Base-by-base conservation (phyloP, 768 basidiomycete species). In the Leccinum sublutescens region DNA sequence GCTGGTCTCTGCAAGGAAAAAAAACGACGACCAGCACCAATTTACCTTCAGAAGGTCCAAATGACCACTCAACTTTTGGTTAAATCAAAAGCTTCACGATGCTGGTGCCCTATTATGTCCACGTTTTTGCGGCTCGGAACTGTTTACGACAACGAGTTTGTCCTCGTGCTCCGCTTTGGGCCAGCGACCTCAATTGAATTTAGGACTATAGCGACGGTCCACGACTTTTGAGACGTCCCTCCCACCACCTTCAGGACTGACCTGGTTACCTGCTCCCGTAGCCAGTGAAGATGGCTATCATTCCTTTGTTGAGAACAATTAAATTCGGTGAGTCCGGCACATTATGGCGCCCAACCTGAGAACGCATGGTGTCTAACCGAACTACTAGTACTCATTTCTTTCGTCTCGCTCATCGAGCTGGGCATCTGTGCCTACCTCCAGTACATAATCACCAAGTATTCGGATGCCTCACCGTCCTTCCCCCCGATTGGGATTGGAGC, bases 281-380 rank as follows among this genome's bases (percentile, higher is more conserved):
- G 54, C 31, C 52, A 52, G 53, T 33, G 3, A 62, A 58, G 51
- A 68, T 68, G 67, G 65, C 63, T 19, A 15, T 63, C 69, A 58
- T 69, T 69, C 62, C 65, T 61, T 66, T 50, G 34, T n/a, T 74
- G 48, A 66, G 71, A 56, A 29, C 36, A 10, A 49, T 57, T 29
- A 4, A 64, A 29, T 71, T 71, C 23, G 29, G 73, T 74, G 50
- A 61, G 72, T 56, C 12, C 10, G 6, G 10, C 17, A 31, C 29
- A 29, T 29, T 29, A n/a, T 17, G n/a, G 10, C 23, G 2, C 19
- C 45, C 11, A 15, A 6, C 21, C 19, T 2, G n/a, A 43, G 19
- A 15, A 12, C 12, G 29, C 27, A 33, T 5, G 34, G 5, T 6
- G 3, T 14, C 54, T 59, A 19, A 63, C 47, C 8, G 27, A 31